phyloP scores from a whole-genome alignment of 116 monocot species.

The Trichopus zeylanicus region DNA sequence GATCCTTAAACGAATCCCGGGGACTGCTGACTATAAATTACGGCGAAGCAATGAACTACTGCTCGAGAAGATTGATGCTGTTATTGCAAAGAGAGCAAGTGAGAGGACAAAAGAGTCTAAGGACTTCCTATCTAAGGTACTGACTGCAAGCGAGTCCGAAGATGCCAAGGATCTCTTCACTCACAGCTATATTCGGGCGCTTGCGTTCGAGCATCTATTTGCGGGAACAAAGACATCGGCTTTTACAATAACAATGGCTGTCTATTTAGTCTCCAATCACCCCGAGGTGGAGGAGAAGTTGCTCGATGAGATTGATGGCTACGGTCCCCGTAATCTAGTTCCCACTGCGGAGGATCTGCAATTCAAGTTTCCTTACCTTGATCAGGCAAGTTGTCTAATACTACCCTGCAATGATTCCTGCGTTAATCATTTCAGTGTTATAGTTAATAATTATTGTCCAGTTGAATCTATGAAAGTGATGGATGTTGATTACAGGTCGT shows the following conservation, averaged over 20 bases:
- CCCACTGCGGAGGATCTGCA: conserved; percentile 65
- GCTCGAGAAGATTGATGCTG: conserved; percentile 31
- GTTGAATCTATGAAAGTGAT: no score
- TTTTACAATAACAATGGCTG: conserved; percentile 47
- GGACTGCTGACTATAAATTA: conserved; percentile 53
- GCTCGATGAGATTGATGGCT: conserved; percentile 61
- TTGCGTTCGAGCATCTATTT: conserved; percentile 77
- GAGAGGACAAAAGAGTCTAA: conserved; percentile 20
- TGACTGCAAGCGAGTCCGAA: conserved; percentile 33
- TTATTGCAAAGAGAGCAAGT: conserved; percentile 32
- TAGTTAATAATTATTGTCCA: no score
- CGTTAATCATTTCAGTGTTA: no score
- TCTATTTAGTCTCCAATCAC: conserved; percentile 65
- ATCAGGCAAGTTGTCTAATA: conserved; percentile 51
- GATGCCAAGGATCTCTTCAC: conserved; percentile 34
- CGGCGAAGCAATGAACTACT: conserved; percentile 23
- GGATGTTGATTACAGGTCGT: conserved; percentile 49
- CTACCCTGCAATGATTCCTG: no score
- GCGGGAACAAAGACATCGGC: conserved; percentile 84
- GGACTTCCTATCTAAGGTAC: conserved; percentile 59
- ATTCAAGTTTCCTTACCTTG: conserved; percentile 65
- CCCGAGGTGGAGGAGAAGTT: conserved; percentile 64
- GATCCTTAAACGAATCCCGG: conserved; percentile 43
- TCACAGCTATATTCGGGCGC: conserved; percentile 45
- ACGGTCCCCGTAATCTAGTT: conserved; percentile 19